Evolutionary conservation across 441 rosid genomes (phyloP), one percentile per base, ranked within the genome.

Genomic region (Pelargonium cotyledonis): DNA sequence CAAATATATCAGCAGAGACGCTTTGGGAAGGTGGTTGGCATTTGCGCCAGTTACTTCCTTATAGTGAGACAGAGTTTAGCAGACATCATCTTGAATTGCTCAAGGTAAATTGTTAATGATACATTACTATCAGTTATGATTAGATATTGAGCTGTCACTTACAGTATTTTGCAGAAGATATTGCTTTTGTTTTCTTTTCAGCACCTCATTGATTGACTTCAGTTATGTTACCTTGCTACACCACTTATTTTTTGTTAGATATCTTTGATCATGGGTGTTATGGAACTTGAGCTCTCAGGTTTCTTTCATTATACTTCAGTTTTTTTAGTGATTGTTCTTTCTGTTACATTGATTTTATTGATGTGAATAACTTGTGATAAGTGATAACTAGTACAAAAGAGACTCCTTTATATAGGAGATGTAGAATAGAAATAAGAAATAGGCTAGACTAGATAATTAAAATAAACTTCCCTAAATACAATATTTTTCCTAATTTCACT

Each of bases 1-100:
- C 95, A 60, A 82, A 86, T 81, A 79, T 95, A 78, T 83, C 95
- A 53, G 92, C 98, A n/a, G 99, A 95, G 79, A 89, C 88, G 64
- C 76, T 92, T 79, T 89, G 99, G 99, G 89, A 85, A 80, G 98
- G 97, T 61, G 97, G 98, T 51, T 95, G 99, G 99, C 96, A 92
- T 70, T 81, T 95, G 79, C 99, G 89, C 51, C 99, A 95, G 73
- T 79, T 95, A 77, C 95, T 92, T 76, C 98, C 96, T 73, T 85
- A 95, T 66, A 89, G 89, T 14, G 87, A 88, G 82, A 87, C 87
- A 61, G 99, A 92, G 77, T 86, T 95, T 73, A 90, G 87, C 79
- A 79, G 81, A 60, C 85, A 84, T 76, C 98, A 95, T 83, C 93
- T 87, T 64, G 65, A 75, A 70, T 77, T 86, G 79, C 80, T 95